Base-by-base conservation (phyloP, 352 stramenopile genomes). In the Phytophthora idaei region DNA sequence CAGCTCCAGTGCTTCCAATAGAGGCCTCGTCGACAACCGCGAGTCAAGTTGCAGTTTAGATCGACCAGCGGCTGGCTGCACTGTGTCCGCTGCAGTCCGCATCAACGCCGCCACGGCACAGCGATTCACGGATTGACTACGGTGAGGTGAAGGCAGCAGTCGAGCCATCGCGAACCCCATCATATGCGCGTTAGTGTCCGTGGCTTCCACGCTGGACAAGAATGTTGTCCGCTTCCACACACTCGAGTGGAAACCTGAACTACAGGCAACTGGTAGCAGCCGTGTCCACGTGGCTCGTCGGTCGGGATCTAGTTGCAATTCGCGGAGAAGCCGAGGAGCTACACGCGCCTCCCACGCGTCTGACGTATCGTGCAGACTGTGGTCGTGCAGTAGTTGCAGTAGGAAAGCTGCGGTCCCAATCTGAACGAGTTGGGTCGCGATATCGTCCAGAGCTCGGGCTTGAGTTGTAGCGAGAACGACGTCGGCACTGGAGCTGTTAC, bases 151-250 rank as follows among this genome's bases (percentile, higher is more conserved):
- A 36, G 59, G 49, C 4, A 87, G 49, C 41, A 87, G 54, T 9
- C 68, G 49, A 27, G 57, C 58, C 59, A 85, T 73, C 8, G 78
- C 82, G 1, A 71, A 44, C 11, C 68, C 74, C 50, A 78, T 64
- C 57, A 87, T 56, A 61, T 90, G 83, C 34, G 71, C 75, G 31
- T 91, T 91, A 21, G 70, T 87, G 44, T 83, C 69, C 0, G 67
- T 77, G 2, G 79, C 77, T 32, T 84, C 78, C 2, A 72, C 39
- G n/a, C 17, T 59, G 1, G 51, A 57, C 27, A 85, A 44, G 49
- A 77, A 80, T 52, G 31, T 67, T 3, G 75, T 78, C 45, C 70
- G 69, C 27, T 57, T 65, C 81, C 81, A 90, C 9, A 87, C 56
- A 14, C 56, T 59, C 10, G 71, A 64, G 52, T 89, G 61, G 49